Percentiles rank a stretch among this genome's conserved stretches.
phyloP scores from a whole-genome alignment of 768 basidiomycete species.

The Rhodotorula kratochvilovae region DNA sequence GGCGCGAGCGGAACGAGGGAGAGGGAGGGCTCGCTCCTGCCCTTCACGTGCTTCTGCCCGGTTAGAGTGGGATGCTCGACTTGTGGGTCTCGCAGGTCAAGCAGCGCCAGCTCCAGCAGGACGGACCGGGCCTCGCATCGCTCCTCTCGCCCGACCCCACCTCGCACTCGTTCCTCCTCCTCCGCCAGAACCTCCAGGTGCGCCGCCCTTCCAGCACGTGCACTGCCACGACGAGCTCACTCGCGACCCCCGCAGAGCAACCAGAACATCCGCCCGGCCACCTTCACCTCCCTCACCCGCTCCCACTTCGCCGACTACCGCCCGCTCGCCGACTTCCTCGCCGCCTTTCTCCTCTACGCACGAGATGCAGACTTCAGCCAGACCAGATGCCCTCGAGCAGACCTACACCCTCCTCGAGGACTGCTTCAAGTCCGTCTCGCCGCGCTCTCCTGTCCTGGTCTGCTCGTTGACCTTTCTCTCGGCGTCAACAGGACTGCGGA shows the following conservation, averaged over 20 bases:
- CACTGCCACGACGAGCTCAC: background rate
- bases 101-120: background rate
- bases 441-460: background rate
- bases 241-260: background rate
- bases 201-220: background rate
- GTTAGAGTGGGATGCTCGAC: background rate
- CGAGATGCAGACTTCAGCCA: slow-evolving; percentile 22
- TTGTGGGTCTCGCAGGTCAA: slow-evolving; percentile 4
- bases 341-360: slow-evolving; percentile 35
- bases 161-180: background rate
- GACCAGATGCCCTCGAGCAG: background rate
- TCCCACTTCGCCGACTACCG: slow-evolving; percentile 28
- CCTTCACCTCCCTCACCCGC: slow-evolving; percentile 23
- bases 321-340: slow-evolving; percentile 37
- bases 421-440: slow-evolving; percentile 34
- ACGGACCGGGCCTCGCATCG: background rate
- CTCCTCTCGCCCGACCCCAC: slow-evolving; percentile 1
- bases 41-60: background rate
- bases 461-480: too few species aligned
- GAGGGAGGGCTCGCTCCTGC: background rate
- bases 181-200: slow-evolving; percentile 13
- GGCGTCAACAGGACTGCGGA: slow-evolving; percentile 18
- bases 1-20: background rate
- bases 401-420: slow-evolving; percentile 31
- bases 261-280: slow-evolving; percentile 2